These are phyloP conservation scores for Cicer chorassanicum DNA, from an alignment of 306 rosid species.

Conservation along the genomic window DNA sequence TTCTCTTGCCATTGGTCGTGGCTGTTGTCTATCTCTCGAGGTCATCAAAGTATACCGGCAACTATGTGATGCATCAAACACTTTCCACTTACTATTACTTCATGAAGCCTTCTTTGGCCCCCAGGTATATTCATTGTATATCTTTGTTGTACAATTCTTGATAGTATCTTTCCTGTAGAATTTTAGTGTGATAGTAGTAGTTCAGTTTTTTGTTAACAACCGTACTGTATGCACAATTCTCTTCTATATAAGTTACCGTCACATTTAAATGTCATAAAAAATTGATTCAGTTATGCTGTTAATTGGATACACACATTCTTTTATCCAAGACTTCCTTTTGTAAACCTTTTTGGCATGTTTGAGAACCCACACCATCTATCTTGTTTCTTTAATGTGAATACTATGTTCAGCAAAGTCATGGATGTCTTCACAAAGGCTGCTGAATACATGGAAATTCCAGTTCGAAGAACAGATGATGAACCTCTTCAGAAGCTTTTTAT, in stretches of 20 bases:
- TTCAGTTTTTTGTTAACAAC: background rate
- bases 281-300: background rate
- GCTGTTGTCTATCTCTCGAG: slow-evolving; percentile 96
- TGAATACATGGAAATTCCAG: slow-evolving; percentile 93
- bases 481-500: slow-evolving; percentile 95
- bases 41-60: slow-evolving; percentile 93
- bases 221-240: background rate
- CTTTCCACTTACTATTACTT: slow-evolving; percentile 80
- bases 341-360: background rate
- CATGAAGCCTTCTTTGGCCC: slow-evolving; percentile 98
- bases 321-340: background rate
- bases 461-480: slow-evolving; percentile 91
- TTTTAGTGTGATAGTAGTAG: background rate
- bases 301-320: background rate
- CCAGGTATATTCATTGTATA: slow-evolving; percentile 62
- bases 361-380: background rate
- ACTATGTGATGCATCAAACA: slow-evolving; percentile 98
- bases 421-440: slow-evolving; percentile 97
- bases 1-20: slow-evolving; percentile 92
- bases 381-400: slow-evolving; percentile 7
- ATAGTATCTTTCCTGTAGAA: too few species aligned
- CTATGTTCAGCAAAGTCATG: slow-evolving; percentile 87
- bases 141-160: background rate
- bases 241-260: background rate
- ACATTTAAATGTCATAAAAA: background rate